phyloP scores from a whole-genome alignment of 2,329 filamentous ascomycete species.

The Aspergillus sclerotialis region DNA sequence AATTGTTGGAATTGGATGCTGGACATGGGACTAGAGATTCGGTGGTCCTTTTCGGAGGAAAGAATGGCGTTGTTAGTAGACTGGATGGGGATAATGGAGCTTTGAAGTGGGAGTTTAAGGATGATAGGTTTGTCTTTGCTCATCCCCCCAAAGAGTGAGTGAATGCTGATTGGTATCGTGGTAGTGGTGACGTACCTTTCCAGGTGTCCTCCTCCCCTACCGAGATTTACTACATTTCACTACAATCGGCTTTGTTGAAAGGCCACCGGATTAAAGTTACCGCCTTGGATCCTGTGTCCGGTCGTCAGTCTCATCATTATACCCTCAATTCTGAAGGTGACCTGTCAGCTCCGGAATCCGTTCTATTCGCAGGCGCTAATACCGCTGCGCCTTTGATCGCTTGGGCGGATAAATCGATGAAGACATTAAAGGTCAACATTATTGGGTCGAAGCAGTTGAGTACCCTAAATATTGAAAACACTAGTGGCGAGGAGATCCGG shows the following conservation, averaged over 20 bases:
- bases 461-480: conserved; percentile 32
- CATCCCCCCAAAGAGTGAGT: background rate
- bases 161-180: conserved; percentile 13
- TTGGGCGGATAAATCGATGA: conserved; percentile 39
- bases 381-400: conserved; percentile 36
- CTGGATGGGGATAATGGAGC: conserved; percentile 66
- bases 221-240: conserved; percentile 67
- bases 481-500: conserved; percentile 42
- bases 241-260: conserved; percentile 59
- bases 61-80: conserved; percentile 56
- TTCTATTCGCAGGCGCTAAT: conserved; percentile 35
- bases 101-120: conserved; percentile 71
- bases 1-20: conserved; percentile 67
- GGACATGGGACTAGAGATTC: conserved; percentile 51
- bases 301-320: conserved; percentile 65
- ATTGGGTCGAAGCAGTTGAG: conserved; percentile 37
- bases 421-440: conserved; percentile 38
- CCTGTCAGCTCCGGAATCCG: conserved; percentile 41
- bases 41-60: conserved; percentile 57
- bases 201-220: conserved; percentile 65
- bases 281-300: conserved; percentile 64
- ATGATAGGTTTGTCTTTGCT: conserved; percentile 43
- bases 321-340: conserved; percentile 68
- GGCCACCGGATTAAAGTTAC: conserved; percentile 72
- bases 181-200: conserved; percentile 62